phyloP scores from a whole-genome alignment of 108 stramenopile genomes.

The Ochromonas danica region DNA sequence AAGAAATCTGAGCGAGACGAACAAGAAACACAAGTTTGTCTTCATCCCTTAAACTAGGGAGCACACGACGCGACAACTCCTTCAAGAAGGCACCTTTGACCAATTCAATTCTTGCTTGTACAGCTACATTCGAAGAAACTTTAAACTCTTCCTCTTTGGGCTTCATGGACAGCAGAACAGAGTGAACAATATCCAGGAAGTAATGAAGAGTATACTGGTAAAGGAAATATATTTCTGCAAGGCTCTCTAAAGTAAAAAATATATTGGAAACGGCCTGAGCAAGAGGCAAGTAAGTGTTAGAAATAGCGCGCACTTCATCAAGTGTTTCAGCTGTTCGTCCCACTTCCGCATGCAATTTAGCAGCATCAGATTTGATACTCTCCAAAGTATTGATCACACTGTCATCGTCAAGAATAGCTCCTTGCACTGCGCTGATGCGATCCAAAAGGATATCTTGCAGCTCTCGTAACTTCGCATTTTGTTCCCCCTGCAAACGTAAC shows the following conservation, averaged over 20 bases:
- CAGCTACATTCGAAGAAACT: neutral
- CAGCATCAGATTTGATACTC: conserved; percentile 85
- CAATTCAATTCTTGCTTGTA: conserved; percentile 50
- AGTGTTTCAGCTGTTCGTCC: conserved; percentile 80
- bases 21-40: conserved; percentile 90
- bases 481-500: conserved; percentile 85
- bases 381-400: conserved; percentile 90
- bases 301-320: conserved; percentile 74
- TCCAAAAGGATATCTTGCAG: conserved; percentile 92
- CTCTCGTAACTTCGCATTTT: conserved; percentile 84
- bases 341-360: conserved; percentile 86
- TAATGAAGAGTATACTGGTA: conserved; percentile 58
- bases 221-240: conserved; percentile 46
- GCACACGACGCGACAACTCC: conserved; percentile 79
- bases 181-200: conserved; percentile 74
- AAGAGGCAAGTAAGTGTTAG: conserved; percentile 78
- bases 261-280: conserved; percentile 68
- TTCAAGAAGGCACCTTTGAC: conserved; percentile 68
- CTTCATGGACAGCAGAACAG: conserved; percentile 60
- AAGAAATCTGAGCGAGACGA: conserved; percentile 69
- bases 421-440: conserved; percentile 85
- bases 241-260: conserved; percentile 49
- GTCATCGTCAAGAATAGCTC: conserved; percentile 96
- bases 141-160: conserved; percentile 7
- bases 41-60: conserved; percentile 74